Conservation (phyloP, 176 grass and related monocot species). For the Hordeum vulgare region DNA sequence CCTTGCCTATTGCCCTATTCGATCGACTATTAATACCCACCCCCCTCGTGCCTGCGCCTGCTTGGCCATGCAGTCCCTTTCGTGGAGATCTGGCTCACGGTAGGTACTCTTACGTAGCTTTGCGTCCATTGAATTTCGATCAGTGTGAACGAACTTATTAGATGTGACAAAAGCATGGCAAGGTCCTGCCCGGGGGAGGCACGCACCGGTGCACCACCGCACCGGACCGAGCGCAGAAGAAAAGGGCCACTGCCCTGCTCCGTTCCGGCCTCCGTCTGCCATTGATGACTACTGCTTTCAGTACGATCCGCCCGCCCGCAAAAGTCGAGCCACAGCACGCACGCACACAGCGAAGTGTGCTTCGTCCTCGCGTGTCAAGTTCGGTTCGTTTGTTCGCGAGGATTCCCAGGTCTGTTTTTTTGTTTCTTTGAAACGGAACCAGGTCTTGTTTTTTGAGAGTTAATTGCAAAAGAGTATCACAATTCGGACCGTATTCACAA, state of each 20-base stretch:
- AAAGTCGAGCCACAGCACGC: background rate
- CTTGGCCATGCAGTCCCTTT: background rate
- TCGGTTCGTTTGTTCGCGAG: background rate
- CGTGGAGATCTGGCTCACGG: background rate
- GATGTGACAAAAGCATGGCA: background rate
- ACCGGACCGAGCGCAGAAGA: background rate
- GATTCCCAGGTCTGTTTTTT: background rate
- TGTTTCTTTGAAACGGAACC: too few species aligned
- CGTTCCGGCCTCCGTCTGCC: background rate
- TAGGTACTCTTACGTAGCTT: background rate
- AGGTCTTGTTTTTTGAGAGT: too few species aligned
- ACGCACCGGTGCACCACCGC: conserved; percentile 6
- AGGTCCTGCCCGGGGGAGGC: conserved; percentile 35
- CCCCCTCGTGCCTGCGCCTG: conserved; percentile 6
- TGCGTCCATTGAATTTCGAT: background rate
- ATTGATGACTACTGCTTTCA: background rate
- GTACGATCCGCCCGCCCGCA: background rate
- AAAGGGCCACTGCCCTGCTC: background rate
- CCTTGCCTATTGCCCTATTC: too few species aligned
- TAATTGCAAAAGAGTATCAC: too few species aligned
- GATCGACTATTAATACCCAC: background rate
- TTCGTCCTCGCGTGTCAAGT: background rate
- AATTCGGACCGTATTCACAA: too few species aligned
- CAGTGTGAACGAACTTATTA: conserved; percentile 31
- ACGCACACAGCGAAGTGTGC: background rate